A percentile compares a stretch with the other conserved stretches of the same genome.
Evolutionary conservation across 257 asterid genomes (phyloP).

Genomic region (Nemophila menziesii): DNA sequence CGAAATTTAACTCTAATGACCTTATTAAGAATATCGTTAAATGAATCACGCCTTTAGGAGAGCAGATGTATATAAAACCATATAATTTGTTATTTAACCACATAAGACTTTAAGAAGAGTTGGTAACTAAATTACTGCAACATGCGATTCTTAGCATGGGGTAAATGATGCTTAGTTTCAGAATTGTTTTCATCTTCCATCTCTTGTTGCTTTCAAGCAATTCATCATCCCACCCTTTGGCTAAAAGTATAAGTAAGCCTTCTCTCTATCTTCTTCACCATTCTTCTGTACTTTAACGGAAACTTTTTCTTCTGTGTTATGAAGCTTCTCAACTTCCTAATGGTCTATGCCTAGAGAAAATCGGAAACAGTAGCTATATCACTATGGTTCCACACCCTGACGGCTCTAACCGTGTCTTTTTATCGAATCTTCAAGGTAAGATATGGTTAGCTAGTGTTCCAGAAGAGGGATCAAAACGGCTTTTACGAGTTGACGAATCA

Average conservation of each 20-base stretch:
- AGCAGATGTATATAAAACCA: too few relatives aligned
- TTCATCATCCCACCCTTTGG: background rate
- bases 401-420: constrained; percentile 5
- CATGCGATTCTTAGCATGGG: too few relatives aligned
- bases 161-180: background rate
- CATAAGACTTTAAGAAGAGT: too few relatives aligned
- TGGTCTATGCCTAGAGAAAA: constrained; percentile 6
- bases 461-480: constrained; percentile 1
- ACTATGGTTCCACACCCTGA: constrained; percentile 6
- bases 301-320: too few relatives aligned
- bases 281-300: too few relatives aligned
- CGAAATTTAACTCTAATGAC: too few relatives aligned
- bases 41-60: too few relatives aligned
- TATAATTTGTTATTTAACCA: too few relatives aligned
- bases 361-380: constrained; percentile 2
- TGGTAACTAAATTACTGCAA: too few relatives aligned
- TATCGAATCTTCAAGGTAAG: background rate
- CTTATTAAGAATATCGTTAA: too few relatives aligned
- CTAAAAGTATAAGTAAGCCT: background rate
- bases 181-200: background rate
- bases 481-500: background rate
- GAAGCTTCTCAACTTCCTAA: background rate
- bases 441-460: constrained; percentile 4
- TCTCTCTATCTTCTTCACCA: background rate
- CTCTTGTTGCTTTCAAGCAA: background rate